Conservation (phyloP, 192 early-diverging fungal species). For the Podila clonocystis region DNA sequence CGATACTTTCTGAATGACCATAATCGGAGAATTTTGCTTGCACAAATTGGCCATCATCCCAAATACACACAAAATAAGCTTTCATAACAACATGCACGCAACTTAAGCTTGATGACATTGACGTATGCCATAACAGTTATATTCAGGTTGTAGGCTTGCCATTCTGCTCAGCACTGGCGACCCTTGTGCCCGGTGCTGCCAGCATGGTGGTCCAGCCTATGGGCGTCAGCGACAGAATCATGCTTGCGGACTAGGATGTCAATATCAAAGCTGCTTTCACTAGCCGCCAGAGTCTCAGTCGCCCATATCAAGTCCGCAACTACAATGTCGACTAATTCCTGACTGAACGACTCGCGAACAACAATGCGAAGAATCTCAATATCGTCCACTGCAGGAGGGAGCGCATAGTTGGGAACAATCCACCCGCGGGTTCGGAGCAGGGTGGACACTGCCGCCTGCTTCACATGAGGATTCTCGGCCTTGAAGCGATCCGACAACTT, state of each 20-base stretch:
- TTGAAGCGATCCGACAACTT: conserved; percentile 66
- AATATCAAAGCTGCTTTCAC: conserved; percentile 24
- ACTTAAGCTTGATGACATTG: too few relatives aligned
- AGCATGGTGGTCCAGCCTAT: conserved; percentile 9
- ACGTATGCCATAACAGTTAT: too few relatives aligned
- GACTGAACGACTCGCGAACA: conserved; percentile 63
- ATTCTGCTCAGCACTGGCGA: conserved; percentile 1
- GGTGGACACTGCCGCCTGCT: conserved; percentile 66
- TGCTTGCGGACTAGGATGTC: conserved; percentile 6
- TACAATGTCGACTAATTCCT: conserved; percentile 26
- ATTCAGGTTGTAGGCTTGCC: neutral
- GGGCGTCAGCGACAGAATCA: conserved; percentile 20
- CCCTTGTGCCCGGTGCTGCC: conserved; percentile 2
- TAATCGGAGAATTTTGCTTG: too few relatives aligned
- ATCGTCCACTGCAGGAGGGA: conserved; percentile 61
- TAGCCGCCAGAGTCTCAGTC: conserved; percentile 4
- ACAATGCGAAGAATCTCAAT: conserved; percentile 74
- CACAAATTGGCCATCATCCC: too few relatives aligned
- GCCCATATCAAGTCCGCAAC: too few relatives aligned
- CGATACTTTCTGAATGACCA: too few relatives aligned
- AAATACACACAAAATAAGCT: too few relatives aligned
- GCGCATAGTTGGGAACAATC: conserved; percentile 80
- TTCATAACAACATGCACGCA: too few relatives aligned
- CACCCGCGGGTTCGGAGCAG: conserved; percentile 74
- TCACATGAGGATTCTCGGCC: conserved; percentile 45